Percentiles rank a stretch among this genome's conserved stretches.
Conservation (phyloP, 2,329 filamentous ascomycete species). For the Penicillium freii region DNA sequence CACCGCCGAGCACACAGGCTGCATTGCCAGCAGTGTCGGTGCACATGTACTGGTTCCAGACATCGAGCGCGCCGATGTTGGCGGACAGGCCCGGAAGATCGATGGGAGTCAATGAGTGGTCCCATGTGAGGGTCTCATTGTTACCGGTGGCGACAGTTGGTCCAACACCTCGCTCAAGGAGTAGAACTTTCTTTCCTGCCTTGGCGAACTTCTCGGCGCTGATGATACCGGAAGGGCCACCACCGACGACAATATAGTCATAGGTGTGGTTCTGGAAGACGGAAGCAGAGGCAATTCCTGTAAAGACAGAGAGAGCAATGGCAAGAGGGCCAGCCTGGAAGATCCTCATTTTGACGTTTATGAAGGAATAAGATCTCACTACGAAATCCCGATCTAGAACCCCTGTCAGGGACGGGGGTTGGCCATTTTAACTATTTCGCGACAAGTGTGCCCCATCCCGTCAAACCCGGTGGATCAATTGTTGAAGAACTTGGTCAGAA, state of each 20-base stretch:
- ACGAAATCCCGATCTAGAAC: not conserved
- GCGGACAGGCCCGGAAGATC: conserved; percentile 30
- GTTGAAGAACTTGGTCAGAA: not conserved
- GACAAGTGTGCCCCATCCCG: not conserved
- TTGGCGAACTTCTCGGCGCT: conserved; percentile 24
- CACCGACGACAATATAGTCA: conserved; percentile 27
- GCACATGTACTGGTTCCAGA: conserved; percentile 25
- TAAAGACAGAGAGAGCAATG: conserved; percentile 9
- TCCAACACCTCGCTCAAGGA: conserved; percentile 24
- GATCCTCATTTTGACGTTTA: not conserved
- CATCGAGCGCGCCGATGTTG: conserved; percentile 20
- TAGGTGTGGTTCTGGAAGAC: conserved; percentile 19
- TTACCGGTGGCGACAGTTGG: conserved; percentile 26
- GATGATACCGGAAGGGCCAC: conserved; percentile 26
- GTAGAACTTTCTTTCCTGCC: conserved; percentile 25
- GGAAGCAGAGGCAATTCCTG: conserved; percentile 13
- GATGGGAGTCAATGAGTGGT: conserved; percentile 24
- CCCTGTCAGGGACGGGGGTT: not conserved
- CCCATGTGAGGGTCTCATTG: conserved; percentile 25
- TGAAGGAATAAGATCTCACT: not conserved
- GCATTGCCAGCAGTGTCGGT: conserved; percentile 24
- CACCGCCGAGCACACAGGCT: conserved; percentile 30
- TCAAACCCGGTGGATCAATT: not conserved
- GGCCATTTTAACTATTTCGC: not conserved
- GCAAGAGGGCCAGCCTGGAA: conserved; percentile 16